These are phyloP conservation scores for Pythium volutum DNA, from an alignment of 352 stramenopile genomes.

Conservation along the genomic window DNA sequence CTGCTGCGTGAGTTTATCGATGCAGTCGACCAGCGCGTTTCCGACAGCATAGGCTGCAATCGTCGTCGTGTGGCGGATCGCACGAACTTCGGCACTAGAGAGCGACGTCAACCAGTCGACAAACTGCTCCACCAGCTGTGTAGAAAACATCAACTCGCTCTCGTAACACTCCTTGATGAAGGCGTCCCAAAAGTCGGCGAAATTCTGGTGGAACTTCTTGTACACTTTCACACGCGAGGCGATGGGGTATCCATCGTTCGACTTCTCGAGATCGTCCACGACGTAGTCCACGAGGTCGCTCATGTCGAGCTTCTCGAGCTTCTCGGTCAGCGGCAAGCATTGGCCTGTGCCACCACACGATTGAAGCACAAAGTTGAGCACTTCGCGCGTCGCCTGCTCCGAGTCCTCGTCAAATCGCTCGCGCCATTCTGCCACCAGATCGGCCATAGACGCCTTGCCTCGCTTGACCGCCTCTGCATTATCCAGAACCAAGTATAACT, in stretches of 20 bases:
- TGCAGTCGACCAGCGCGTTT: conserved; percentile 58
- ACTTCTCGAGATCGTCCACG: conserved; percentile 55
- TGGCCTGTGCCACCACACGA: conserved; percentile 51
- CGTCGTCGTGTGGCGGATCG: conserved; percentile 76
- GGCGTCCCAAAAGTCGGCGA: conserved; percentile 71
- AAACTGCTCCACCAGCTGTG: conserved; percentile 53
- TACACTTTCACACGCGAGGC: conserved; percentile 50
- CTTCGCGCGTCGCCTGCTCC: conserved; percentile 51
- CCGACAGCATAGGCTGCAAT: conserved; percentile 66
- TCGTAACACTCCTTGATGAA: conserved; percentile 80
- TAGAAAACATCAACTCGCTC: conserved; percentile 78
- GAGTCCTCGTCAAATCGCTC: conserved; percentile 64
- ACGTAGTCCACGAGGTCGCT: conserved; percentile 64
- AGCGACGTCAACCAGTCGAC: conserved; percentile 83
- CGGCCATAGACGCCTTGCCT: conserved; percentile 48
- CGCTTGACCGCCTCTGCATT: conserved; percentile 51
- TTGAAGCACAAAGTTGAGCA: conserved; percentile 81
- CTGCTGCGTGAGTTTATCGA: conserved; percentile 53
- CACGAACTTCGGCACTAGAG: conserved; percentile 81
- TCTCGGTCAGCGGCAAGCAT: conserved; percentile 47
- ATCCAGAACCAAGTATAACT: background rate
- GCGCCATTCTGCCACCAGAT: conserved; percentile 61
- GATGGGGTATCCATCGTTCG: conserved; percentile 64
- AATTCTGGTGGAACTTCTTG: conserved; percentile 66
- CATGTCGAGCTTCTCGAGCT: conserved; percentile 75